Evolutionary conservation across 2,329 filamentous ascomycete species (phyloP), one percentile per base, ranked within the genome.

Genomic region (Pestalotiopsis sp.): DNA sequence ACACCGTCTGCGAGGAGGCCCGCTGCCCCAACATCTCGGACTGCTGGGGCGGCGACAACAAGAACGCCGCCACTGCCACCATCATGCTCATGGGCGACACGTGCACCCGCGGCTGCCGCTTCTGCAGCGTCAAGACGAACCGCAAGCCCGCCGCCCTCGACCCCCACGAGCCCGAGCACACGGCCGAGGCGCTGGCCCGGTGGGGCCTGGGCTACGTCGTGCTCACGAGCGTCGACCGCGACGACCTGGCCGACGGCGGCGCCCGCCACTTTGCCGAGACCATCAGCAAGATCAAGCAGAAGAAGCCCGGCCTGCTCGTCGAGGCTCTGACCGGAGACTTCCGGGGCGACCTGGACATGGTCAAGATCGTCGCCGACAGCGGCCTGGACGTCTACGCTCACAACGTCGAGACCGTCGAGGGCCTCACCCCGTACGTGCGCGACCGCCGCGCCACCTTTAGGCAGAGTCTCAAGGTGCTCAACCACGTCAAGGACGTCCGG

Each of bases 11-110:
- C 81, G 96, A 99, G 83, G 96, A 99, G 83, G 96, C 96, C 1
- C 90, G 94, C 73, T 99, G 96, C 81, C 96, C 96, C 70, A 99
- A 99, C 81, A 97, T 99, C 70, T 94, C 92, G 71, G 95, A 98
- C 80, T 99, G 96, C 85, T 99, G 96, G 96, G 96, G 96, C 70
- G 96, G 96, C 41, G 90, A 87, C 77, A 90, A 92, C 80, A 97
- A 97, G 84, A 91, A 90, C 73, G 92, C 94, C 31, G 96, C 96
- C 4, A 99, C 96, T 39, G 96, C 96, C 2, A 99, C 96, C 12
- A 98, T 99, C 81, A 99, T 99, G 96, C 85, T 99, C 62, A 98
- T 98, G 95, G 96, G 96, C 72, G 96, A 99, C 80, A 98, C 95
- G 9, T 99, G 96, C 82, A 99, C 96, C 20, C 89, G 96, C 70